Base-by-base conservation (phyloP, 2,329 filamentous ascomycete genomes). In the Microsporum canis region DNA sequence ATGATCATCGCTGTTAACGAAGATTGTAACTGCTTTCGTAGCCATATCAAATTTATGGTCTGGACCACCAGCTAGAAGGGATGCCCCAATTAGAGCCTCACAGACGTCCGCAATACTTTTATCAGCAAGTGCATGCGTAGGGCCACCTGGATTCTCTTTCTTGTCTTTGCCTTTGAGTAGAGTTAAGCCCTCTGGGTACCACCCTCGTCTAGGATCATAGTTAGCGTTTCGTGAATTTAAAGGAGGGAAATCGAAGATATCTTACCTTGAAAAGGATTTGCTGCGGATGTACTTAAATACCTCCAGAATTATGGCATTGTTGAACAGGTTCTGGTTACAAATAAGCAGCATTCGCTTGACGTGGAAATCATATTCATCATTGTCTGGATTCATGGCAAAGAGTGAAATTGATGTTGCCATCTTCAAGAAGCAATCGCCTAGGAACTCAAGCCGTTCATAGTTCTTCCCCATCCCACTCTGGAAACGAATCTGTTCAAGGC, bases 81-180 rank as follows among this genome's bases (percentile, higher is more conserved):
- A 87, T 1, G 92, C 94, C 4, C 92, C 94, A 56, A 99, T 97
- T 61, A 96, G 76, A 0, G 94, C 92, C 71, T 97, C 94, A 63
- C 89, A 96, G 0, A 97, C 91, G 72, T 97, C 94, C 2, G 94
- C 92, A 68, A 96, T 87, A 0, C 88, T 88, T 77, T 99, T 99
- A 73, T 96, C 88, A 0, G 85, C 86, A 1, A 99, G 80, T 0
- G 76, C 77, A 69, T 96, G 91, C 7, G 75, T 80, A 33, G 66
- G 65, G 49, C 74, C 70, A 1, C 68, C 65, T 4, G 65, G 67
- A 23, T 73, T 78, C 59, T 76, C 78, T 63, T 79, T 82, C 51
- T 78, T 75, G 3, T 79, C 77, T 68, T 92, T 95, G 34, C 92
- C 92, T 62, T 82, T 82, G 4, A 86, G 80, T 23, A 96, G 78